A percentile compares a stretch with the other conserved stretches of the same genome.
Evolutionary conservation across 2,329 filamentous ascomycete species (phyloP).

Genomic region (Fonsecaea nubica): DNA sequence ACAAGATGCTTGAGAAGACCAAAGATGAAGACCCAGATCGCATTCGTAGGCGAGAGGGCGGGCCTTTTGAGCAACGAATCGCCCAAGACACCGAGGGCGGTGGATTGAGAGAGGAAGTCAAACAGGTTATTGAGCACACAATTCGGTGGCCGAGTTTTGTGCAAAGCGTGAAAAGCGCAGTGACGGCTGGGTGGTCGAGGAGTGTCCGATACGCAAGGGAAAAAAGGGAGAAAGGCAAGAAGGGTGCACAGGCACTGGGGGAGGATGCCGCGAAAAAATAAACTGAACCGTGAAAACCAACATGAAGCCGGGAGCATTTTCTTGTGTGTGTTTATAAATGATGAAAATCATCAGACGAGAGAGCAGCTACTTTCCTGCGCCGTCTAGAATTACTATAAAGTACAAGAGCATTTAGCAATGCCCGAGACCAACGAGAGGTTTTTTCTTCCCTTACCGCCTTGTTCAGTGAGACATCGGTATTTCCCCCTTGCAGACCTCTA

Average conservation of each 20-base stretch:
- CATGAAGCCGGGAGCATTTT: slow-evolving; percentile 1
- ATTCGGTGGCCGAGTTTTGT: slow-evolving; percentile 90
- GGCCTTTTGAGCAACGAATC: slow-evolving; percentile 85
- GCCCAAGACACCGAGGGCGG: slow-evolving; percentile 69
- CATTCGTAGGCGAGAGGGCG: slow-evolving; percentile 76
- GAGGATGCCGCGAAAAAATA: slow-evolving; percentile 21
- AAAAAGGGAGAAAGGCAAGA: slow-evolving; percentile 65
- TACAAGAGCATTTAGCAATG: neutral
- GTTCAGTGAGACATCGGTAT: neutral
- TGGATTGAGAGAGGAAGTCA: slow-evolving; percentile 72
- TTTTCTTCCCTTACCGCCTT: neutral
- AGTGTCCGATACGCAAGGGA: slow-evolving; percentile 80
- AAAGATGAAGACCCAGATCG: slow-evolving; percentile 69
- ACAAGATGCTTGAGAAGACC: slow-evolving; percentile 79
- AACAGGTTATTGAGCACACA: slow-evolving; percentile 80
- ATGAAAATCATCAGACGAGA: slow-evolving; percentile 9
- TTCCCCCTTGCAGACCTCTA: neutral
- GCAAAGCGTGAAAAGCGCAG: slow-evolving; percentile 81
- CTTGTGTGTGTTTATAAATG: slow-evolving; percentile 24
- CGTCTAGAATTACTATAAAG: slow-evolving; percentile 16
- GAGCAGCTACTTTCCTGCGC: slow-evolving; percentile 40
- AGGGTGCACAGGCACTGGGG: slow-evolving; percentile 30
- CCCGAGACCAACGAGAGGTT: neutral
- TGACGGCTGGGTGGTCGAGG: slow-evolving; percentile 76
- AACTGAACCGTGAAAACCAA: neutral